These are phyloP conservation scores for Ganoderma meredithae DNA, from an alignment of 1,284 basidiomycete genomes.

Conservation along the genomic window DNA sequence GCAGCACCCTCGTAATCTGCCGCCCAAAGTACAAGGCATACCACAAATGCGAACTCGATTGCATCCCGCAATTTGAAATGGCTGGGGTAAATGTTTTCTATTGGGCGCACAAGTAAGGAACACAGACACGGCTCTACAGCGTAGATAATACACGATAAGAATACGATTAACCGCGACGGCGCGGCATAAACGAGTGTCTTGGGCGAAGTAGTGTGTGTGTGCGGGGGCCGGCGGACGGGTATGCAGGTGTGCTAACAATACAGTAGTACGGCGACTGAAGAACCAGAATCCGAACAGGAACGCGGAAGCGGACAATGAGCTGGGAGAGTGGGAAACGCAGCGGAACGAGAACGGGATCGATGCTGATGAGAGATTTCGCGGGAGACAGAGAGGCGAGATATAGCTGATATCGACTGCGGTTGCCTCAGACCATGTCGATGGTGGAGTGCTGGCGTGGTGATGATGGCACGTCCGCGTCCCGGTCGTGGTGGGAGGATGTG, in stretches of 20 bases:
- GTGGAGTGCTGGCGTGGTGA: constrained; percentile 33
- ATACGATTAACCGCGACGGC: constrained; percentile 24
- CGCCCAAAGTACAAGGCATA: background rate
- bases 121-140: constrained; percentile 14
- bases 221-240: constrained; percentile 8
- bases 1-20: background rate
- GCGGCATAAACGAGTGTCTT: constrained; percentile 25
- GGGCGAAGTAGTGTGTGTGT: constrained; percentile 11
- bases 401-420: background rate
- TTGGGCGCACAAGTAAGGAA: background rate
- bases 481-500: background rate
- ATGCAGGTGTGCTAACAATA: constrained; percentile 26
- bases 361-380: background rate
- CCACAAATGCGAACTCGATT: background rate
- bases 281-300: constrained; percentile 15
- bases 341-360: constrained; percentile 8
- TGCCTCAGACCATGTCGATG: constrained; percentile 36
- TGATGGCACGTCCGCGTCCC: constrained; percentile 34
- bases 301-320: background rate
- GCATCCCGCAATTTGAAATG: background rate
- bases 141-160: constrained; percentile 26
- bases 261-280: constrained; percentile 19
- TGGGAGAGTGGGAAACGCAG: constrained; percentile 14
- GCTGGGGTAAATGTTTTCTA: background rate
- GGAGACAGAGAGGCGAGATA: background rate